phyloP scores from a whole-genome alignment of 2,329 filamentous ascomycete species.

The Onygenales sp. region DNA sequence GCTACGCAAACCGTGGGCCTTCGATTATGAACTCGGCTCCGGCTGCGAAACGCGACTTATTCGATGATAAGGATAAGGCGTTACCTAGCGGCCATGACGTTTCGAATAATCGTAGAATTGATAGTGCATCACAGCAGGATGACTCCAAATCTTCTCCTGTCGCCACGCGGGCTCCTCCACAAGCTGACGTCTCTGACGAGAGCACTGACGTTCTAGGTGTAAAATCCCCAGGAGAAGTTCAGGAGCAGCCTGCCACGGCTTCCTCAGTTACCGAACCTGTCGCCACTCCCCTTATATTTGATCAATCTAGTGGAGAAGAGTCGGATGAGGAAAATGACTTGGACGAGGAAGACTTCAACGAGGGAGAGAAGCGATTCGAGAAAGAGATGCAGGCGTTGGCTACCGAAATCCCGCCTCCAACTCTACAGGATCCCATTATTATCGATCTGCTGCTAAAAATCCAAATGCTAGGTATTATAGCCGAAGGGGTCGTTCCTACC shows the following conservation, averaged over 20 bases:
- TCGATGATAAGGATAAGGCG: slow-evolving; percentile 19
- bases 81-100: not conserved
- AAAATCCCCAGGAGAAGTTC: not conserved
- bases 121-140: not conserved
- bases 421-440: slow-evolving; percentile 33
- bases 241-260: not conserved
- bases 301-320: slow-evolving; percentile 32
- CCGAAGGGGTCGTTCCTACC: slow-evolving; percentile 23
- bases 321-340: slow-evolving; percentile 36
- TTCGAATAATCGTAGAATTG: not conserved
- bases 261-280: slow-evolving; percentile 3
- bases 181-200: not conserved
- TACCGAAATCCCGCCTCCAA: slow-evolving; percentile 32
- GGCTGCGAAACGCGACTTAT: slow-evolving; percentile 22
- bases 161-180: not conserved
- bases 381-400: slow-evolving; percentile 35
- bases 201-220: not conserved
- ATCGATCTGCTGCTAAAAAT: slow-evolving; percentile 33
- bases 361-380: slow-evolving; percentile 36
- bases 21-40: slow-evolving; percentile 8
- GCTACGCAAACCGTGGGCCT: slow-evolving; percentile 16
- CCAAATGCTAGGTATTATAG: slow-evolving; percentile 35
- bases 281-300: slow-evolving; percentile 19
- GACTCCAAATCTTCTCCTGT: not conserved
- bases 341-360: slow-evolving; percentile 38